phyloP scores from a whole-genome alignment of 2,329 filamentous ascomycete species.

The Arthrobotrys conoides region DNA sequence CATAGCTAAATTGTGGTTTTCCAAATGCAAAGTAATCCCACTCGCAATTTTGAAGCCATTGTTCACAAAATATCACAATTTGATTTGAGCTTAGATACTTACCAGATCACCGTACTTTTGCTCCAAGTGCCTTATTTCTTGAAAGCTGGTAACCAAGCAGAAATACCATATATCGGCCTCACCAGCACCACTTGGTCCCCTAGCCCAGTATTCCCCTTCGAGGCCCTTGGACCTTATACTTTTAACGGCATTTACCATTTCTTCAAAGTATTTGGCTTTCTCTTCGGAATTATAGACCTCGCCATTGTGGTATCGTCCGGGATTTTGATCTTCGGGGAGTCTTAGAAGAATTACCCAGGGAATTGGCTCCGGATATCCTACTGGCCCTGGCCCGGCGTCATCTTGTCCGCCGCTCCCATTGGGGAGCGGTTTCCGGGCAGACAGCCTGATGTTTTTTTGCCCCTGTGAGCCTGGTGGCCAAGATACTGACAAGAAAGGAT shows the following conservation, averaged over 20 bases:
- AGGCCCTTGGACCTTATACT: not conserved
- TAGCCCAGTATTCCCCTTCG: not conserved
- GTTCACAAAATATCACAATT: not conserved
- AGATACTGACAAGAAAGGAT: not conserved
- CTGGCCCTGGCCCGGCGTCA: not conserved
- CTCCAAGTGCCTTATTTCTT: not conserved
- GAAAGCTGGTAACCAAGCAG: not conserved
- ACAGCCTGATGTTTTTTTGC: not conserved
- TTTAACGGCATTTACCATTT: conserved; percentile 2
- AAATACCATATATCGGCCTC: not conserved
- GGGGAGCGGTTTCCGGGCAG: not conserved
- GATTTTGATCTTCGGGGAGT: not conserved
- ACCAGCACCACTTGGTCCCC: not conserved
- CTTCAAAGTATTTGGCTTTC: not conserved
- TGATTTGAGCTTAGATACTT: not conserved
- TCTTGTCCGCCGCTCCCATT: not conserved
- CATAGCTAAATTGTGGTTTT: not conserved
- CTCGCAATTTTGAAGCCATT: not conserved
- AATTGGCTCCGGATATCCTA: not conserved
- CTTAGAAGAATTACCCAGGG: not conserved
- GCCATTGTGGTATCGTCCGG: not conserved
- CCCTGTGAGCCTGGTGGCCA: not conserved
- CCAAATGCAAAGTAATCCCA: too few species aligned
- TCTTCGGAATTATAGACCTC: not conserved
- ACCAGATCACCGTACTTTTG: not conserved